A percentile compares a stretch with the other conserved stretches of the same genome.
These are phyloP conservation scores for sunflower (Helianthus annuus) DNA, from an alignment of 129 eudicot genomes.

Conservation along the genomic window DNA sequence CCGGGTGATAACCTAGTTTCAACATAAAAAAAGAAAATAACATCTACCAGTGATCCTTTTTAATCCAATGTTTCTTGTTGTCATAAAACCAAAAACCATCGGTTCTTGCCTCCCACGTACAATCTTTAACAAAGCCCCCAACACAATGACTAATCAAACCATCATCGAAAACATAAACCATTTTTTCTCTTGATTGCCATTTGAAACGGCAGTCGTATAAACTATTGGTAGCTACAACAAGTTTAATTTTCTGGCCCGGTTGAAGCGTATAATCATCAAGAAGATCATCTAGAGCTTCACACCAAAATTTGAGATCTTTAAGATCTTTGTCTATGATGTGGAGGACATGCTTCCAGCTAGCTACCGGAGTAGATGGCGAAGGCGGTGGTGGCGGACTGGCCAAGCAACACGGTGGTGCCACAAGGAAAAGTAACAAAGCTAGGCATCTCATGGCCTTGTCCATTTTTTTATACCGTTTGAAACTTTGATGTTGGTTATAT, in stretches of 20 bases:
- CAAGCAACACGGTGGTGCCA: neutral
- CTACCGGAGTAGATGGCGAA: neutral
- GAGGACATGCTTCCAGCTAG: neutral
- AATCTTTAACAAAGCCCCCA: slow-evolving; percentile 8
- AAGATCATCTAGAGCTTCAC: neutral
- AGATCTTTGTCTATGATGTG: slow-evolving; percentile 14
- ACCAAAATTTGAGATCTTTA: neutral
- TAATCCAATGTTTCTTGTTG: neutral
- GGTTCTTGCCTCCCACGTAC: slow-evolving; percentile 21
- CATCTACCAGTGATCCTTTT: slow-evolving; percentile 7
- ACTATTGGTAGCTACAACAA: neutral
- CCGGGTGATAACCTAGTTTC: too few relatives aligned
- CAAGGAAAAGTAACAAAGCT: slow-evolving; percentile 11
- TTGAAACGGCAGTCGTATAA: neutral
- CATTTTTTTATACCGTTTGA: neutral
- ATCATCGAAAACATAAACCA: neutral
- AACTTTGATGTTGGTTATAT: neutral
- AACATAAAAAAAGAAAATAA: too few relatives aligned
- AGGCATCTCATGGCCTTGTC: slow-evolving; percentile 13
- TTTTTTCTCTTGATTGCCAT: slow-evolving; percentile 3
- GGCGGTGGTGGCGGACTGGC: neutral
- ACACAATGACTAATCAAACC: neutral
- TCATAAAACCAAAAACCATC: slow-evolving; percentile 22
- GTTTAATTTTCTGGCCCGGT: slow-evolving; percentile 1
- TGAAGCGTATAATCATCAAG: slow-evolving; percentile 7